Evolutionary conservation across 2,329 filamentous ascomycete species (phyloP).

Genomic region (Microsporum canis): DNA sequence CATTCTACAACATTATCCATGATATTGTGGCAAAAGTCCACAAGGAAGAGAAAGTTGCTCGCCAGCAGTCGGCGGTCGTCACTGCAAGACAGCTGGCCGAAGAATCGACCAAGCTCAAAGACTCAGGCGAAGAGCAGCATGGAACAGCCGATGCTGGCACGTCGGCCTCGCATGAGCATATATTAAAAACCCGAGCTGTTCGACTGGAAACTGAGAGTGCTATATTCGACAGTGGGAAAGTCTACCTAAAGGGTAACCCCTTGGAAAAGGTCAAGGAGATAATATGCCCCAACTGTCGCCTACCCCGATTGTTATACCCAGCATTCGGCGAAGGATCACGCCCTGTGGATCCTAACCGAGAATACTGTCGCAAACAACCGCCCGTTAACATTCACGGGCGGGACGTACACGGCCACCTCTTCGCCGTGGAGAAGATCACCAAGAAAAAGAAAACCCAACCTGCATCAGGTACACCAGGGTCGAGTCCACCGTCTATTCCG

Average conservation of each 20-base stretch:
- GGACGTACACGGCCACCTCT: conserved; percentile 49
- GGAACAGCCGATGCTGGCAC: conserved; percentile 25
- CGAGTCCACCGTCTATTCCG: conserved; percentile 26
- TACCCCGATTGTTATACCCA: conserved; percentile 49
- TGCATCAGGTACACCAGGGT: conserved; percentile 26
- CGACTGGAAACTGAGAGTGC: conserved; percentile 42
- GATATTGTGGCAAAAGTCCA: conserved; percentile 48
- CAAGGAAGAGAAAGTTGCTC: conserved; percentile 49
- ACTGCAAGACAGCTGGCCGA: conserved; percentile 35
- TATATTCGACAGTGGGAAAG: conserved; percentile 42
- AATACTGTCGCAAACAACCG: conserved; percentile 51
- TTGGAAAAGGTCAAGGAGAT: conserved; percentile 49
- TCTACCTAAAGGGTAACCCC: conserved; percentile 47
- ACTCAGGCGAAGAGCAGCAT: conserved; percentile 21
- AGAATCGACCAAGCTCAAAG: conserved; percentile 23
- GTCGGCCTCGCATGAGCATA: conserved; percentile 27
- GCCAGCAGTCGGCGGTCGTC: conserved; percentile 43
- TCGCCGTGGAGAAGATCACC: conserved; percentile 34
- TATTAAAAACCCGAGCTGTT: conserved; percentile 24
- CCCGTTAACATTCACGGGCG: conserved; percentile 47
- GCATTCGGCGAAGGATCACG: conserved; percentile 41
- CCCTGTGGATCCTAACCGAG: conserved; percentile 39
- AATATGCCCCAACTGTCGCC: conserved; percentile 49
- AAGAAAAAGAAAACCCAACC: conserved; percentile 36
- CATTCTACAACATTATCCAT: conserved; percentile 49